These are phyloP conservation scores for Chionographis japonica DNA, from an alignment of 106 monocot species.

Conservation along the genomic window DNA sequence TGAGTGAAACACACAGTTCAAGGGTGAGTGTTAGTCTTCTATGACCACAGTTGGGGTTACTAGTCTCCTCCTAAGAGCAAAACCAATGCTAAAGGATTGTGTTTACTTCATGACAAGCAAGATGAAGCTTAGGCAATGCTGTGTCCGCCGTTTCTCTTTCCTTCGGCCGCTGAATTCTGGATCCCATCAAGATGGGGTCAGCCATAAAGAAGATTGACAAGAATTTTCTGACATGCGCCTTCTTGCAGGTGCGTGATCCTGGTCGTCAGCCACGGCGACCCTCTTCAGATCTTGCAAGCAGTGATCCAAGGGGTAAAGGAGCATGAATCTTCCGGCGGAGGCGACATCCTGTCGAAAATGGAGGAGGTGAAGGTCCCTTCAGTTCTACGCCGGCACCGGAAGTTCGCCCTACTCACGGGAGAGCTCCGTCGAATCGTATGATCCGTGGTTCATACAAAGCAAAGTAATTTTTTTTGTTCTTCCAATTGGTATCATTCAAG, in stretches of 20 bases:
- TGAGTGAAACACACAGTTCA: too few relatives aligned
- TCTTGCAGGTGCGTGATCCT: conserved; percentile 58
- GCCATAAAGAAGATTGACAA: too few relatives aligned
- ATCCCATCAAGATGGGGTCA: too few relatives aligned
- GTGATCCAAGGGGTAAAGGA: conserved; percentile 46
- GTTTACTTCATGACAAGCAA: too few relatives aligned
- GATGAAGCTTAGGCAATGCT: too few relatives aligned
- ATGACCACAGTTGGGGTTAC: too few relatives aligned
- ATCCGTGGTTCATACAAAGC: too few relatives aligned
- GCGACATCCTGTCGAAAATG: conserved; percentile 34
- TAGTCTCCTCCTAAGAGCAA: too few relatives aligned
- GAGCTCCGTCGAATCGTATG: conserved; percentile 56
- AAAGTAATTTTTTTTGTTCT: background rate
- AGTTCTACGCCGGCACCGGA: conserved; percentile 70
- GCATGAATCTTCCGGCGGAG: conserved; percentile 12
- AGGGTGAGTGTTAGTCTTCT: too few relatives aligned
- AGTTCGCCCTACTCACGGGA: conserved; percentile 67
- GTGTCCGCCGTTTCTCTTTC: too few relatives aligned
- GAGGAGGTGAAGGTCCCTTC: conserved; percentile 35
- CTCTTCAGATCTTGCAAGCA: conserved; percentile 88
- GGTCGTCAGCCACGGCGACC: conserved; percentile 89
- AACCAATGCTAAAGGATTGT: too few relatives aligned
- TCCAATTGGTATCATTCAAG: background rate
- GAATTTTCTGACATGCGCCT: background rate
- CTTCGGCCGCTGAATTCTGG: too few relatives aligned